A percentile compares a stretch with the other conserved stretches of the same genome.
Evolutionary conservation across 1,284 basidiomycete genomes (phyloP).

Genomic region (Ceratobasidium sp.): DNA sequence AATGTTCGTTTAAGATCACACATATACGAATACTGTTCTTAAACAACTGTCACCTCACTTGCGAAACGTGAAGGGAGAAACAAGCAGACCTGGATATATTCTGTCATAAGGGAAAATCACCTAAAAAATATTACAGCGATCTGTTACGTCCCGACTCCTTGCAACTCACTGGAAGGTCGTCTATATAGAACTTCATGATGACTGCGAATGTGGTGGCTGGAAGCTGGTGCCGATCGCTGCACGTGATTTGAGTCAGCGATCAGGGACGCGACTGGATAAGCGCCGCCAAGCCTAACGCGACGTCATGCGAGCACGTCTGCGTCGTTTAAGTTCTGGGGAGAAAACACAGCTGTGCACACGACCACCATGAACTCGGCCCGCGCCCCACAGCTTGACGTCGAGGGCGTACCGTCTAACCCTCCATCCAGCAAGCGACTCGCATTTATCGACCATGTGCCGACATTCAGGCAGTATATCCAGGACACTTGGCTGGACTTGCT

Average conservation of each 20-base stretch:
- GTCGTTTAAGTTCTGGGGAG: neutral
- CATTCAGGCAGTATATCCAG: constrained; percentile 20
- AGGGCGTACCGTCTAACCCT: constrained; percentile 2
- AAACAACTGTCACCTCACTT: constrained; percentile 46
- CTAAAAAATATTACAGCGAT: constrained; percentile 52
- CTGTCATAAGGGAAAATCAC: constrained; percentile 93
- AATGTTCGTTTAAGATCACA: constrained; percentile 96
- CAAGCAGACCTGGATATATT: constrained; percentile 75
- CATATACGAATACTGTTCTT: constrained; percentile 99
- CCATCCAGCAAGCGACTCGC: constrained; percentile 11
- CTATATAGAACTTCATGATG: constrained; percentile 93
- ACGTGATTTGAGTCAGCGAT: constrained; percentile 1
- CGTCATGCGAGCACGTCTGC: constrained; percentile 13
- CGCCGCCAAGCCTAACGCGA: neutral
- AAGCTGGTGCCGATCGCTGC: constrained; percentile 5
- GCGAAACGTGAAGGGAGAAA: neutral
- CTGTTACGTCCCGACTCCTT: constrained; percentile 21
- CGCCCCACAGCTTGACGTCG: neutral
- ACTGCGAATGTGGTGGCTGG: constrained; percentile 24
- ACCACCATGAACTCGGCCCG: constrained; percentile 6
- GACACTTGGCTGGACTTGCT: constrained; percentile 34
- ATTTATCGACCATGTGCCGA: constrained; percentile 36
- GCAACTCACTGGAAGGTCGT: constrained; percentile 80
- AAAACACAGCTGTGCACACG: neutral
- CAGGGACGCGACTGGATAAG: neutral